phyloP scores from a whole-genome alignment of 1,284 basidiomycete species.

The Tilletia caries region DNA sequence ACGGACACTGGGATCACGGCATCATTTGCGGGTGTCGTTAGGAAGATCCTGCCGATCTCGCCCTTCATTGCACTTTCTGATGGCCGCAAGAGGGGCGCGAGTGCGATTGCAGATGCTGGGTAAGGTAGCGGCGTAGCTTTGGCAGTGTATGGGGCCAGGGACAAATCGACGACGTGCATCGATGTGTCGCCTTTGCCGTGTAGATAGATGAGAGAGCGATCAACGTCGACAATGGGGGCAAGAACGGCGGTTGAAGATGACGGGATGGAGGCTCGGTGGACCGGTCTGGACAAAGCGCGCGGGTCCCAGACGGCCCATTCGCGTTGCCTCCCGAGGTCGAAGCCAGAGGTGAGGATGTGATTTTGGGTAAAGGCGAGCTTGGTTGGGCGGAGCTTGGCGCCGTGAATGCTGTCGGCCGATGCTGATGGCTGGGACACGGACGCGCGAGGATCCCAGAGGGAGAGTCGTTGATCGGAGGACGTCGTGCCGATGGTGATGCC shows the following conservation, averaged over 20 bases:
- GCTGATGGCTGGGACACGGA: neutral
- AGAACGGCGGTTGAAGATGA: slow-evolving; percentile 7
- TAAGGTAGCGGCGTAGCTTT: neutral
- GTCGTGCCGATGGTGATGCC: neutral
- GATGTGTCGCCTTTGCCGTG: slow-evolving; percentile 8
- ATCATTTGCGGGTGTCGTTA: slow-evolving; percentile 7
- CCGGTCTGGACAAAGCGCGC: neutral
- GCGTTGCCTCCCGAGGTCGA: slow-evolving; percentile 12
- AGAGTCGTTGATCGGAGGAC: neutral
- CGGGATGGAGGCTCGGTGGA: neutral
- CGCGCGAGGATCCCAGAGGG: slow-evolving; percentile 1
- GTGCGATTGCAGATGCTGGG: neutral
- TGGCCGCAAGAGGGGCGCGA: neutral
- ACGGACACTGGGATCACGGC: slow-evolving; percentile 15
- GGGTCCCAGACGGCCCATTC: slow-evolving; percentile 17
- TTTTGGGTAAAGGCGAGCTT: slow-evolving; percentile 5
- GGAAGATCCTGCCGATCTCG: slow-evolving; percentile 1
- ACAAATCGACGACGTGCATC: neutral
- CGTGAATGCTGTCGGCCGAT: neutral
- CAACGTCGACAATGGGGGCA: slow-evolving; percentile 6
- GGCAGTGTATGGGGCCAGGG: neutral
- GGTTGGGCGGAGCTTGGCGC: slow-evolving; percentile 12
- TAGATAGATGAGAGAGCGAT: slow-evolving; percentile 15
- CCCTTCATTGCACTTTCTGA: slow-evolving; percentile 11
- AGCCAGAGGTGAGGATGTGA: slow-evolving; percentile 12